Conservation (phyloP, 2,329 filamentous ascomycete genomes). For the Diplodia mutila region DNA sequence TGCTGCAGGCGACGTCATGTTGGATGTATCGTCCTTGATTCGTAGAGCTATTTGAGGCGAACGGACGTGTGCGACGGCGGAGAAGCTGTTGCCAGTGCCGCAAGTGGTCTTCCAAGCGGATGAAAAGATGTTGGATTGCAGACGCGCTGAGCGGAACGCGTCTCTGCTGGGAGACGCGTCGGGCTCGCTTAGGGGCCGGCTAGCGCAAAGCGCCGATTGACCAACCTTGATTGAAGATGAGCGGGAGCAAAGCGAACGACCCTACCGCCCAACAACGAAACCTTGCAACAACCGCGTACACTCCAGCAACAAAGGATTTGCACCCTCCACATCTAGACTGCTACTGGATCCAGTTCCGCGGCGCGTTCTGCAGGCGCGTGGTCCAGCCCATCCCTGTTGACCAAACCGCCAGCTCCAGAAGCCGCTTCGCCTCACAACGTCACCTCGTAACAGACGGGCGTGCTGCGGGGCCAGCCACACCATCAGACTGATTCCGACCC, state of each 20-base stretch:
- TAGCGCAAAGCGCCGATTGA: constrained; percentile 21
- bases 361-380: not conserved
- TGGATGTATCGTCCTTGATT: constrained; percentile 34
- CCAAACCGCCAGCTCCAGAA: not conserved
- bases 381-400: not conserved
- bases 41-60: not conserved
- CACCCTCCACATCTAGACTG: not conserved
- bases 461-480: not conserved
- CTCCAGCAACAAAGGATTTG: not conserved
- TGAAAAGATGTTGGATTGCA: constrained; percentile 25
- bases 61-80: not conserved
- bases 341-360: not conserved
- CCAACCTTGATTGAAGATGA: not conserved
- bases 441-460: not conserved
- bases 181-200: constrained; percentile 18
- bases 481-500: not conserved
- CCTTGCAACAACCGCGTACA: not conserved
- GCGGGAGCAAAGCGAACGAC: not conserved
- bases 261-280: not conserved
- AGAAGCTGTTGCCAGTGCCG: not conserved
- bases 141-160: not conserved
- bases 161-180: constrained; percentile 29
- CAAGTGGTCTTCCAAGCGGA: not conserved
- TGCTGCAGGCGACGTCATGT: constrained; percentile 27
- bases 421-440: not conserved